A percentile compares a stretch with the other conserved stretches of the same genome.
Conservation (phyloP, 2,329 filamentous ascomycete genomes). For the Arthrobotrys conoides region DNA sequence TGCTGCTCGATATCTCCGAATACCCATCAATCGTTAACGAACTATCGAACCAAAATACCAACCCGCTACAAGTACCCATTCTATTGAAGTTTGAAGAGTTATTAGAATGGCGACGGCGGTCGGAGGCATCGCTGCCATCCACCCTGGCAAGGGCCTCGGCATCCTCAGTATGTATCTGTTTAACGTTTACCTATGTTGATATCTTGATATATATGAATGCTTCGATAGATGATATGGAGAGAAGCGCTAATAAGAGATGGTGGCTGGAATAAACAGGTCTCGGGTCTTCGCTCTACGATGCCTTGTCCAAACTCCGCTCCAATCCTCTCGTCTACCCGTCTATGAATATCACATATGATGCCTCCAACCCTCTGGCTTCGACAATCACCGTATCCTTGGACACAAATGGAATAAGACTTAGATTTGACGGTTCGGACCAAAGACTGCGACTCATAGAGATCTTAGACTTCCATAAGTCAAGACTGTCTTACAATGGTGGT, state of each 20-base stretch:
- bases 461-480: constrained; percentile 86
- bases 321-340: constrained; percentile 87
- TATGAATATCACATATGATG: constrained; percentile 78
- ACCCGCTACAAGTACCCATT: not conserved
- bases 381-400: constrained; percentile 78
- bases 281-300: constrained; percentile 90
- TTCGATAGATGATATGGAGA: not conserved
- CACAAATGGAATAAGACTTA: constrained; percentile 87
- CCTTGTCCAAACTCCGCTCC: constrained; percentile 87
- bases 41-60: too few relatives aligned
- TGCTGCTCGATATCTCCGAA: not conserved
- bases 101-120: constrained; percentile 62
- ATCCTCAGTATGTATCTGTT: constrained; percentile 69
- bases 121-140: constrained; percentile 72
- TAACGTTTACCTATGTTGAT: not conserved
- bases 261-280: constrained; percentile 73
- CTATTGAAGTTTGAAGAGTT: not conserved
- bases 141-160: constrained; percentile 77
- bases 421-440: constrained; percentile 95
- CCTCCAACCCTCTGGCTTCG: constrained; percentile 61
- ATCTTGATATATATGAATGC: not conserved
- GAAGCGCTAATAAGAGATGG: not conserved
- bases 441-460: constrained; percentile 91
- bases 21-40: not conserved
- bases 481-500: constrained; percentile 84